Base-by-base conservation (phyloP, 805 yeast species). In the Jamesozyma gamospora region DNA sequence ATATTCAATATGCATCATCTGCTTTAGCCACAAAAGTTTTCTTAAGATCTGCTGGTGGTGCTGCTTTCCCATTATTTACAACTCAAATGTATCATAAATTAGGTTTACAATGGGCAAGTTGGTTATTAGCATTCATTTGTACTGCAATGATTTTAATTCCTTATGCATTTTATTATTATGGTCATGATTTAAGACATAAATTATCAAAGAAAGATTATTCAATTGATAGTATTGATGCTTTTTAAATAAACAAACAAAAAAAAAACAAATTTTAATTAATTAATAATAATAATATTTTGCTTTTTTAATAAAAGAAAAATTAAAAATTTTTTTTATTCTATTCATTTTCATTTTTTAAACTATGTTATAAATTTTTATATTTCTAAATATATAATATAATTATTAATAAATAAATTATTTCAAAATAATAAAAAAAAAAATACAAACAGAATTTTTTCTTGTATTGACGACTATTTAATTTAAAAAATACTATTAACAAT, bases 11-110 rank as follows among this genome's bases (percentile, higher is more conserved):
- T 54, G 88, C 90, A 4, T 86, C 92, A 8, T 71, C 79, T 43
- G 92, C 92, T 0, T 67, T 82, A 49, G 90, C 90, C 13, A 81
- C 90, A 4, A 82, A 82, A 56, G 90, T 82, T 25, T 82, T 82
- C 52, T 65, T 82, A 50, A 73, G 94, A 69, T 72, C 81, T 50
- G 82, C 86, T 16, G 88, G 87, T 53, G 94, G 92, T 66, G 90
- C 87, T 21, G 90, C 87, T 0, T 81, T 82, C 72, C 88, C 90
- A 44, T 66, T 82, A 49, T 82, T 82, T 56, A 75, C 82, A n/a
- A 75, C 77, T 29, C 90, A 81, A 62, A 82, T 82, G 90, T 82
- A 82, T 58, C 73, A 74, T 45, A 75, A 67, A 39, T 62, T 82
- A 52, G 90, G 90, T 4, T 64, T 82, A 38, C 79, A 78, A 47